Evolutionary conservation across 306 rosid genomes (phyloP), one percentile per base, ranked within the genome.

Genomic region (Cucumis hystrix): DNA sequence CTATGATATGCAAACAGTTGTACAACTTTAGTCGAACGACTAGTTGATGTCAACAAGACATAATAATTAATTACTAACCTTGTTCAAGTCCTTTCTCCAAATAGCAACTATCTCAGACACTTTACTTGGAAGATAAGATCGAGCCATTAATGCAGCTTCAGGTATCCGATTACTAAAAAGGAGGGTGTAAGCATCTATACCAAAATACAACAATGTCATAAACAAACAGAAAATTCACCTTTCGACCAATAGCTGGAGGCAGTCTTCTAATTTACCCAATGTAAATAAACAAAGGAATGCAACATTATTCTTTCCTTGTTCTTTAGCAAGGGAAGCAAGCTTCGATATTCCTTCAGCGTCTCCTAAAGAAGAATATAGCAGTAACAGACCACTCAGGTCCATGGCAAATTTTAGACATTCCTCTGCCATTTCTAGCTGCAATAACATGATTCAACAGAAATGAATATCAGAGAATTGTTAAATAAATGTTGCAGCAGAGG

Each of bases 341-440:
- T 82, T 74, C 54, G 91, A 87, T 81, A 96, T 88, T 81, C 98
- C 98, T 82, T 89, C 99, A 58, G 92, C 93, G 85, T 96, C 98
- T 54, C 99, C 99, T 83, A 96, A 85, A 83, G 99, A 96, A 88
- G 99, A 92, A 88, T 96, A 96, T n/a, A 96, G 89, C 82, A 96
- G 87, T 80, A 96, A 78, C 78, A 96, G 89, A 39, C 99, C 99
- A 84, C 99, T 96, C 91, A 96, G 85, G 84, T 96, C 99, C 92
- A 87, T 85, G 78, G 99, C 99, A 77, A 84, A 77, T 88, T 87
- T 87, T 75, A 96, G 85, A 81, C 99, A 96, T 79, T 92, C 96
- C 87, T 96, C 98, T 1, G 99, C 99, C 99, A 96, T 88, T 84
- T 92, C 98, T 80, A 96, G 90, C 99, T 96, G 94, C 86, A 88